These are phyloP conservation scores for Ophioceras dolichostomum DNA, from an alignment of 2,329 filamentous ascomycete species.

Conservation along the genomic window DNA sequence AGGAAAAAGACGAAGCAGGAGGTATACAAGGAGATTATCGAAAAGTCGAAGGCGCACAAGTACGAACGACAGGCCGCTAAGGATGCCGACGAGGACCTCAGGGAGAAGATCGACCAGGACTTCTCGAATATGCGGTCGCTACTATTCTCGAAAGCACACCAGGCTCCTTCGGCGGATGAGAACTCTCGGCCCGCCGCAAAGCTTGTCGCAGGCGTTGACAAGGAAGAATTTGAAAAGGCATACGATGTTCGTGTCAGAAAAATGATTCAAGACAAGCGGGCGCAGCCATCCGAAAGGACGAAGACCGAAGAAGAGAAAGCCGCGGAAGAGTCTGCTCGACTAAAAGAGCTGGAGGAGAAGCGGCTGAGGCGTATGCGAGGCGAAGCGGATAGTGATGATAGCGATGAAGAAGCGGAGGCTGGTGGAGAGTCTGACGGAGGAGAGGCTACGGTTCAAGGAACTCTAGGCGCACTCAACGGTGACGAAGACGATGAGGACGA, in stretches of 20 bases:
- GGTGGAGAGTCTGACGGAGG: slow-evolving; percentile 25
- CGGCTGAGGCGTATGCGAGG: slow-evolving; percentile 80
- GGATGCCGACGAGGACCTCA: slow-evolving; percentile 83
- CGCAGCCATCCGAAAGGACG: slow-evolving; percentile 73
- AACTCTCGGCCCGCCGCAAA: slow-evolving; percentile 8
- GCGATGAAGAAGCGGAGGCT: slow-evolving; percentile 32
- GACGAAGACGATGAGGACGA: slow-evolving; percentile 38
- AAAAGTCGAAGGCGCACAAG: slow-evolving; percentile 92
- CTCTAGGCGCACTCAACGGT: slow-evolving; percentile 9
- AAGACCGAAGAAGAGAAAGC: slow-evolving; percentile 84
- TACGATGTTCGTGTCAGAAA: slow-evolving; percentile 79
- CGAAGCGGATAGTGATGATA: slow-evolving; percentile 55
- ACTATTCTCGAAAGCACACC: slow-evolving; percentile 35
- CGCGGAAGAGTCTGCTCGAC: slow-evolving; percentile 60
- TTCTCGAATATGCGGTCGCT: slow-evolving; percentile 65
- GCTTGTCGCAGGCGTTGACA: slow-evolving; percentile 41
- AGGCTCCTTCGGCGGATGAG: slow-evolving; percentile 8
- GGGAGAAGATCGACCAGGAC: slow-evolving; percentile 74
- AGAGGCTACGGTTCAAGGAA: slow-evolving; percentile 13
- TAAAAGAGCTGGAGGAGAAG: slow-evolving; percentile 74
- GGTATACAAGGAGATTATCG: slow-evolving; percentile 95
- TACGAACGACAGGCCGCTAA: slow-evolving; percentile 87
- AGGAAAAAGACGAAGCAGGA: slow-evolving; percentile 92
- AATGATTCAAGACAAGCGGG: slow-evolving; percentile 72
- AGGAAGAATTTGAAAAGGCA: slow-evolving; percentile 63